Conservation (phyloP, 2,329 filamentous ascomycete species). For the Sporothrix curviconia region DNA sequence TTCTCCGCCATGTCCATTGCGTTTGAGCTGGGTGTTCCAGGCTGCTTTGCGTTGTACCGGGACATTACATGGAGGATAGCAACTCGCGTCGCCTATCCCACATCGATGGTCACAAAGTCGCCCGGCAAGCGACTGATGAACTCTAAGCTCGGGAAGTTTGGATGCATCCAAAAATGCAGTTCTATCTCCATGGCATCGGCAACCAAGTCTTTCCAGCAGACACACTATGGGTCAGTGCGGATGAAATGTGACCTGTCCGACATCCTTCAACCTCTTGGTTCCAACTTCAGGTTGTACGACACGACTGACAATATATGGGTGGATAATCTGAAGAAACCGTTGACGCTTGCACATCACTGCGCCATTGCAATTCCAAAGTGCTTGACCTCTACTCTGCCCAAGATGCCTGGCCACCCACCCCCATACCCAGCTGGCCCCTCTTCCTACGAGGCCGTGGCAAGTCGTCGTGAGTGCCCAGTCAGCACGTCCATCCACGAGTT, state of each 20-base stretch:
- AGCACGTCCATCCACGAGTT: conserved; percentile 46
- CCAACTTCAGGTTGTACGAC: conserved; percentile 45
- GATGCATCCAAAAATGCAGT: background rate
- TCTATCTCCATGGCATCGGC: conserved; percentile 5
- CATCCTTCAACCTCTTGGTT: conserved; percentile 40
- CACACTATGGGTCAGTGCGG: conserved; percentile 39
- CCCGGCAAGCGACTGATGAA: conserved; percentile 16
- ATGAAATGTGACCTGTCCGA: conserved; percentile 36
- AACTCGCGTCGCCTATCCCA: conserved; percentile 23
- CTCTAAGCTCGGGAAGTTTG: background rate
- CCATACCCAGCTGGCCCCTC: conserved; percentile 35
- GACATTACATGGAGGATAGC: conserved; percentile 36
- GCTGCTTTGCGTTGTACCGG: conserved; percentile 31
- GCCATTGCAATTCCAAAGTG: too few relatives aligned
- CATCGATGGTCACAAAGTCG: background rate
- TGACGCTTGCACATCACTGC: conserved; percentile 42
- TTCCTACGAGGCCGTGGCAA: conserved; percentile 49
- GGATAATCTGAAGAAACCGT: conserved; percentile 20
- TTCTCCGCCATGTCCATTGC: conserved; percentile 30
- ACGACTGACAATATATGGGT: conserved; percentile 32
- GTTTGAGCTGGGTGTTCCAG: conserved; percentile 36
- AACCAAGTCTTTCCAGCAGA: conserved; percentile 24
- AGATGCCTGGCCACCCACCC: conserved; percentile 25
- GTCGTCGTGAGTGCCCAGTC: conserved; percentile 40
- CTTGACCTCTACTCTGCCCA: too few relatives aligned